Evolutionary conservation across 331 rosid genomes (phyloP).

Genomic region (Quercus phellos): DNA sequence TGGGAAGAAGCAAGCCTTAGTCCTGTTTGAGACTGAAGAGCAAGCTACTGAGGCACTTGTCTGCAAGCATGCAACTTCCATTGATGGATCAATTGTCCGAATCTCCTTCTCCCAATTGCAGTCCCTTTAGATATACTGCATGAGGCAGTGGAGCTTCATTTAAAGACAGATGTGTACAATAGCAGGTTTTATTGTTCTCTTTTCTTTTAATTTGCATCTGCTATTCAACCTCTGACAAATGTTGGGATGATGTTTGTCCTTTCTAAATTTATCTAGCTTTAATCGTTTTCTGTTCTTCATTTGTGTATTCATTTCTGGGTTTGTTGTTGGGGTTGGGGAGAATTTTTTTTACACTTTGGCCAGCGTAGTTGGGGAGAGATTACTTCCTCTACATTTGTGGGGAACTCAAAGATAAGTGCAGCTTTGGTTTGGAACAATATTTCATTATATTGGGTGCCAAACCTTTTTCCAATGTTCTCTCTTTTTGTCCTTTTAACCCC

Average conservation of each 20-base stretch:
- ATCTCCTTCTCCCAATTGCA: conserved; percentile 96
- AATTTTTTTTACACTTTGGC: neutral
- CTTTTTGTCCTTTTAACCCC: too few relatives aligned
- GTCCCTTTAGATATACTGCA: conserved; percentile 35
- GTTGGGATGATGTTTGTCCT: neutral
- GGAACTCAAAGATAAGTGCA: neutral
- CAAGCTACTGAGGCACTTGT: conserved; percentile 96
- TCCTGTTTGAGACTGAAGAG: conserved; percentile 88
- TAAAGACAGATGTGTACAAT: neutral
- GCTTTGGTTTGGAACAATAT: neutral
- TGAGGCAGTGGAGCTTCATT: neutral
- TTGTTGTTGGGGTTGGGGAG: neutral
- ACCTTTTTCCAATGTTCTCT: neutral
- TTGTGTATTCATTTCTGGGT: neutral
- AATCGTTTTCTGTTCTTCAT: neutral
- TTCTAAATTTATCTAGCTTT: neutral
- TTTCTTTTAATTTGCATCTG: neutral
- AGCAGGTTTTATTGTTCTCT: neutral
- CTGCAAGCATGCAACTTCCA: conserved; percentile 82
- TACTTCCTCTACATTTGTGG: neutral
- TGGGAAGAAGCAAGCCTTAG: conserved; percentile 87
- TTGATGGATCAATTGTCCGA: conserved; percentile 69
- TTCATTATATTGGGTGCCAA: neutral
- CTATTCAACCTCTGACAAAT: neutral
- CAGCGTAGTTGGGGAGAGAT: neutral